Percentiles rank a stretch among this genome's conserved stretches.
Evolutionary conservation across 1,284 basidiomycete species (phyloP).

Genomic region (Microbotryomycetes sp.): DNA sequence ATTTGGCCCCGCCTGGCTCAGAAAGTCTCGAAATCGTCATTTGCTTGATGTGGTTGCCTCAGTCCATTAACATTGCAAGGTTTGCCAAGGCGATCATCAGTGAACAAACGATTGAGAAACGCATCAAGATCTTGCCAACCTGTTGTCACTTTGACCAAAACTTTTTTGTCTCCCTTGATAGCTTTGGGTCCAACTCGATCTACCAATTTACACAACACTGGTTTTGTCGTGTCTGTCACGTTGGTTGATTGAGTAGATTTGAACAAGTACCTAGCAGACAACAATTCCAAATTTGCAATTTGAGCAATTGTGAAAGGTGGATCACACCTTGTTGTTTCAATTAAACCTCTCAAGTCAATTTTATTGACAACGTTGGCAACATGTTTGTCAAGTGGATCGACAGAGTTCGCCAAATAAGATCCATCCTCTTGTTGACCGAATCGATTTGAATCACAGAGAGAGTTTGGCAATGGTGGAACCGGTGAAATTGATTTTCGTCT

Average conservation of each 20-base stretch:
- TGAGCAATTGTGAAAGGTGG: slow-evolving; percentile 56
- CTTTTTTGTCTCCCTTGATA: slow-evolving; percentile 59
- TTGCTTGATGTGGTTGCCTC: too few species aligned
- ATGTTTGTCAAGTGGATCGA: slow-evolving; percentile 74
- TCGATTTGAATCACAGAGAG: too few species aligned
- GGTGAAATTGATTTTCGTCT: background rate
- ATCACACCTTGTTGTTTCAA: slow-evolving; percentile 71
- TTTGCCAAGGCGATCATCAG: background rate
- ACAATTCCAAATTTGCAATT: slow-evolving; percentile 62
- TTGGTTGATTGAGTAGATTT: slow-evolving; percentile 49
- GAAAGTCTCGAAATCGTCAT: background rate
- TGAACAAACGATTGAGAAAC: slow-evolving; percentile 44
- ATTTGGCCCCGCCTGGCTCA: background rate
- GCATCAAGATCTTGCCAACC: slow-evolving; percentile 80
- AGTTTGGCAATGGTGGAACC: background rate
- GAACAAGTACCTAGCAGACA: slow-evolving; percentile 74
- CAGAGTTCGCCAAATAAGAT: slow-evolving; percentile 63
- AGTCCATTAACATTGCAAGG: too few species aligned
- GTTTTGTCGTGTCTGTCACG: slow-evolving; percentile 54
- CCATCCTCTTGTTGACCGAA: slow-evolving; percentile 37
- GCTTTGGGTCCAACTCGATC: slow-evolving; percentile 50
- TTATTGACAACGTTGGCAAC: slow-evolving; percentile 68
- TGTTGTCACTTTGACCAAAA: slow-evolving; percentile 73
- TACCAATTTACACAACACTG: slow-evolving; percentile 70
- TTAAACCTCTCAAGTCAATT: slow-evolving; percentile 55